These are phyloP conservation scores for Tolypocladium paradoxum DNA, from an alignment of 2,329 filamentous ascomycete species.

Conservation along the genomic window DNA sequence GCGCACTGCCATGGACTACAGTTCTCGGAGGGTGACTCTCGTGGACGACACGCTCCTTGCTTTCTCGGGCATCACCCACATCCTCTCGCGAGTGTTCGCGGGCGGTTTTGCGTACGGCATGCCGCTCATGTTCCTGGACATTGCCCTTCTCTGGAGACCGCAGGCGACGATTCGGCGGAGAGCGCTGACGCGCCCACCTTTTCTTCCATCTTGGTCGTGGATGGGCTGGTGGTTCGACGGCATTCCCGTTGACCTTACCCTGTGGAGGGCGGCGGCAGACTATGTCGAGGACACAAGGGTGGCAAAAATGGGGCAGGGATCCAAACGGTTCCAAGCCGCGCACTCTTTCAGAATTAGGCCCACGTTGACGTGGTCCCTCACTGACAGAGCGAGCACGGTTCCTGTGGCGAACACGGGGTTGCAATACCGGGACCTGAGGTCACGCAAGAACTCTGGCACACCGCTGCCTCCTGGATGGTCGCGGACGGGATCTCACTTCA, in stretches of 20 bases:
- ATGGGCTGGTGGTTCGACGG: constrained; percentile 37
- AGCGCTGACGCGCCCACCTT: constrained; percentile 23
- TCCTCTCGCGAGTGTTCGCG: constrained; percentile 28
- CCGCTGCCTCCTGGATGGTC: constrained; percentile 29
- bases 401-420: constrained; percentile 26
- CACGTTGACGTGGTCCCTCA: constrained; percentile 27
- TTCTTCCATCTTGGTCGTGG: constrained; percentile 35
- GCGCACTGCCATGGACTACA: constrained; percentile 32
- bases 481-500: constrained; percentile 23
- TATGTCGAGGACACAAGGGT: constrained; percentile 28
- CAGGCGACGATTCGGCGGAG: constrained; percentile 30
- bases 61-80: constrained; percentile 30
- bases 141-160: constrained; percentile 33
- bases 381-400: constrained; percentile 23
- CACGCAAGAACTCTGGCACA: constrained; percentile 17
- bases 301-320: constrained; percentile 17
- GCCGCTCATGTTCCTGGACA: constrained; percentile 35
- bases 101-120: constrained; percentile 34
- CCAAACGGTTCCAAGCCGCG: constrained; percentile 23
- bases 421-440: constrained; percentile 26
- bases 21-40: constrained; percentile 24
- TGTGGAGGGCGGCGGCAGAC: constrained; percentile 32
- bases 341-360: constrained; percentile 28
- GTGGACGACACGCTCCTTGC: constrained; percentile 32
- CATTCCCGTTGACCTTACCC: constrained; percentile 27